Evolutionary conservation across 495 filamentous ascomycete genomes (phyloP).

Genomic region (Trichoderma reesei): DNA sequence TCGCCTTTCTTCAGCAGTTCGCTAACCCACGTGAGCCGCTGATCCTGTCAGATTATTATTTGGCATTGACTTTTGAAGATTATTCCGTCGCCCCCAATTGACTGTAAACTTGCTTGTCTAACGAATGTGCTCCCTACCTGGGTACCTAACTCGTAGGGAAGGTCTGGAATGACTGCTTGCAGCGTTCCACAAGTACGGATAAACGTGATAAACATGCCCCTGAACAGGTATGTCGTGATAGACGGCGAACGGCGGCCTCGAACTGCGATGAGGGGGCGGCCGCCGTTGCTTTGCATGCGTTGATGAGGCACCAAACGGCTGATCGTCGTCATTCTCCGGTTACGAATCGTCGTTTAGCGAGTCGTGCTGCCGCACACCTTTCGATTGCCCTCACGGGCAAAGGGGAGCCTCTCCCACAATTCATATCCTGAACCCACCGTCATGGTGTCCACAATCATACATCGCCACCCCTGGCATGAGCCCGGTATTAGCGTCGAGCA

Average conservation of each 20-base stretch:
- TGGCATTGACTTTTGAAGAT: too few species aligned
- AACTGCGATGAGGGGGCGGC: background rate
- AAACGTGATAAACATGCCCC: too few species aligned
- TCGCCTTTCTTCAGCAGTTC: background rate
- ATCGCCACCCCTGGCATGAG: background rate
- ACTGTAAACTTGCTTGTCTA: too few species aligned
- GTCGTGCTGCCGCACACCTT: background rate
- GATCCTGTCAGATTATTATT: background rate
- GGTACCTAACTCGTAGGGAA: too few species aligned
- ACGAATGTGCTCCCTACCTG: too few species aligned
- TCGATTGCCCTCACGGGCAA: background rate
- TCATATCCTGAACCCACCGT: background rate
- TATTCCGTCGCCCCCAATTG: too few species aligned
- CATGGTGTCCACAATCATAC: background rate
- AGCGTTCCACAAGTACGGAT: too few species aligned
- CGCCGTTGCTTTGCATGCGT: background rate
- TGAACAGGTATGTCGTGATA: too few species aligned
- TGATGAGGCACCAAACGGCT: background rate
- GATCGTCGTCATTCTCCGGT: background rate
- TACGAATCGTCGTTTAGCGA: background rate
- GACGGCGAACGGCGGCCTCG: too few species aligned
- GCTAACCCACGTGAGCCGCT: background rate
- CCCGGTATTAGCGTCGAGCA: background rate
- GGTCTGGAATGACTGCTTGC: too few species aligned
- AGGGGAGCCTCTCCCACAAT: background rate